Evolutionary conservation across 768 basidiomycete genomes (phyloP), one percentile per base, ranked within the genome.

Genomic region (Tubosaeta sp.): DNA sequence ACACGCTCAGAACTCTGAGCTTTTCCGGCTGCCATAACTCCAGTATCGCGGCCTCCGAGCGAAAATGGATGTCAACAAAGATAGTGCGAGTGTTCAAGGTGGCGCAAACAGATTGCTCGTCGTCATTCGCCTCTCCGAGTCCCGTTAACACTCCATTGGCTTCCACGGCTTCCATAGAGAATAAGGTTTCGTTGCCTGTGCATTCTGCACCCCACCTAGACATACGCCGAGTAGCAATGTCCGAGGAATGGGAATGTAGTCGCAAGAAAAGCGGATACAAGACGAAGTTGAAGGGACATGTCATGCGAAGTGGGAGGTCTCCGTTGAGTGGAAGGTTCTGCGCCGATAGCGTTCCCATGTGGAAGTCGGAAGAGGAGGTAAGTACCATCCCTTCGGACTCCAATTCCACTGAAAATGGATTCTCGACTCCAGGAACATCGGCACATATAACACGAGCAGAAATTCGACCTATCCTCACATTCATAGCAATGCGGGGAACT

Each of bases 11-110:
- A 5, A 78, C 73, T 34, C 75, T 72, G 52, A 87, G 67, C 32
- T 81, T 81, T 38, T 74, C 72, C 5, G 78, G 78, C 41, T 85
- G 78, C 84, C 85, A 89, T 6, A 90, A 68, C 60, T 90, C 83
- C 46, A 85, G 53, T 43, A 79, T 76, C n/a, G 86, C 65, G 8
- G 76, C 77, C 57, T 88, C 85, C 10, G 81, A 72, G 4, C 75
- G 74, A 35, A 76, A 66, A 50, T 76, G 74, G 17, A 83, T 59
- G 43, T 82, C 74, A 2, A 77, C 58, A 53, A 77, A 69, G 22
- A 70, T 51, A 0, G 83, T 78, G 5, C 67, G 66, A 27, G 71
- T 54, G 51, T 78, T 72, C 44, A 85, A 59, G 16, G 71, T 65
- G 13, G 79, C 68, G 26, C 73, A 63, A 17, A 61, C 19, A 34